These are phyloP conservation scores for Neonectria sp. DNA, from an alignment of 2,329 filamentous ascomycete species.

Conservation along the genomic window DNA sequence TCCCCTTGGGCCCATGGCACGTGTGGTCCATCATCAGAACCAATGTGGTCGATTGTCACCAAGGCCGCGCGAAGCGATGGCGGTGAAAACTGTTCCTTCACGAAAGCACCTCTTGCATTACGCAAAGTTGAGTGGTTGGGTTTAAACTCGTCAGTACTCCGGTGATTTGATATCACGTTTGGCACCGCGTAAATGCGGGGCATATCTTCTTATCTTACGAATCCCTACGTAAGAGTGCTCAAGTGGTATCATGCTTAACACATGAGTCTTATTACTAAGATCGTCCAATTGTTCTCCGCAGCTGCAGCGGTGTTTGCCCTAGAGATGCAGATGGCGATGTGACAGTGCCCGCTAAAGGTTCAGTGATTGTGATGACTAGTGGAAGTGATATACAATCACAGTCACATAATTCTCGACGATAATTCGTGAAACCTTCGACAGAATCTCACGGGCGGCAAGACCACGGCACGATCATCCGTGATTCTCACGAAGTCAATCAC, in stretches of 20 bases:
- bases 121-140: conserved; percentile 14
- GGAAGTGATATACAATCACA: conserved; percentile 2
- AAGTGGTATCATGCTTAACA: background rate
- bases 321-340: conserved; percentile 2
- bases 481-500: background rate
- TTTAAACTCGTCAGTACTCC: background rate
- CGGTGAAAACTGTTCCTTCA: conserved; percentile 2
- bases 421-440: background rate
- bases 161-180: conserved; percentile 7
- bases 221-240: background rate
- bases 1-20: conserved; percentile 15
- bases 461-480: background rate
- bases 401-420: conserved; percentile 5
- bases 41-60: conserved; percentile 12
- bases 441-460: background rate
- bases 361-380: background rate
- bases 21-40: conserved; percentile 10
- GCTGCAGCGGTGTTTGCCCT: background rate
- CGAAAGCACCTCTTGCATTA: conserved; percentile 12
- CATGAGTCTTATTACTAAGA: background rate
- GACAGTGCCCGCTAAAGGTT: conserved; percentile 1
- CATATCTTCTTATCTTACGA: background rate
- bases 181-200: conserved; percentile 1
- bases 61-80: conserved; percentile 14
- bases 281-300: background rate